Evolutionary conservation across 2,329 filamentous ascomycete genomes (phyloP), one percentile per base, ranked within the genome.

Genomic region (Pseudogymnoascus destructans): DNA sequence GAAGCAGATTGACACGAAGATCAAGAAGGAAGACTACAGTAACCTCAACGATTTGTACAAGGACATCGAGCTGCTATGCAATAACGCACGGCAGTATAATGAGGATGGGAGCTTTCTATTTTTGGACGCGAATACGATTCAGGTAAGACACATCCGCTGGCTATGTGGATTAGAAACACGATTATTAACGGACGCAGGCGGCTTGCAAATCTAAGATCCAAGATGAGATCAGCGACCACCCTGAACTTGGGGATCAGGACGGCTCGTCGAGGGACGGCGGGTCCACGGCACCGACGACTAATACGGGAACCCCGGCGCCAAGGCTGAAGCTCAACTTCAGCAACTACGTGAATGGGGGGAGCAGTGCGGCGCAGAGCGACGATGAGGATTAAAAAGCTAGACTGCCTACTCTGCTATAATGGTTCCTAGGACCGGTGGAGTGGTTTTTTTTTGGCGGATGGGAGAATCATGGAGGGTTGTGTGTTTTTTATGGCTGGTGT

Each of bases 51-150:
- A 91, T 65, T 82, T 98, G 78, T 80, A 83, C 58, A 82, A 81
- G 64, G 95, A 98, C 68, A 84, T 98, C 62, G 81, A 84, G 56
- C 74, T 92, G 62, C 80, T 98, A 72, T 93, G 91, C 70, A 83
- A 80, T 69, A 98, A 98, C 71, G 95, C 92, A 64, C 82, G 89
- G 70, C 93, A 87, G 2, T 98, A 95, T 77, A 98, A 98, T 68
- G 95, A 98, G 72, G 93, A 97, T 69, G 87, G 86, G 59, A 96
- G 91, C 71, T 77, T 95, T 66, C 79, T 98, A 58, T 97, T 91
- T 74, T 81, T 88, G 67, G 93, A 98, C 76, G 92, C 92, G 55
- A 91, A 91, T 71, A 78, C 86, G 58, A 96, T 98, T 72, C 88
- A 95, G 79, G 90, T 95, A 75, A 75, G 84, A 74, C 40, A 59